phyloP scores from a whole-genome alignment of 768 basidiomycete genomes.

The Psilocybe cubensis region DNA sequence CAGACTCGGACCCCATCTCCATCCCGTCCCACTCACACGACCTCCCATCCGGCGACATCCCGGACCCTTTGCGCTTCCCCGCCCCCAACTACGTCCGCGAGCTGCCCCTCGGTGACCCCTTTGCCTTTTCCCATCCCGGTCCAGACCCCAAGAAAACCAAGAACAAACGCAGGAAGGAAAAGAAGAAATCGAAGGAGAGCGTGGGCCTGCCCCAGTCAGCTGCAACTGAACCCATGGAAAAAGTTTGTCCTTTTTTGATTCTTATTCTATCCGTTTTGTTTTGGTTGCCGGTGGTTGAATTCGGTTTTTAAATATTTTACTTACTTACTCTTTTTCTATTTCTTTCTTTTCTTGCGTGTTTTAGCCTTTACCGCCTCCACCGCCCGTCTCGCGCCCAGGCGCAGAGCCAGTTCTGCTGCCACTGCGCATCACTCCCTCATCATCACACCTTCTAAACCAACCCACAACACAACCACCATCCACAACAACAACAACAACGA shows the following conservation, averaged over 20 bases:
- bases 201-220: not conserved
- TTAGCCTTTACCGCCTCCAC: not conserved
- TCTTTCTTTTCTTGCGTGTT: not conserved
- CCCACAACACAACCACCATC: too few relatives aligned
- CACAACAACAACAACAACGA: too few relatives aligned
- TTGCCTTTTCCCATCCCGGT: not conserved
- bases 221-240: not conserved
- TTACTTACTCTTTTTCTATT: not conserved
- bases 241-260: not conserved
- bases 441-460: too few relatives aligned
- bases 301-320: not conserved
- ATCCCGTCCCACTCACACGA: too few relatives aligned
- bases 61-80: not conserved
- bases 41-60: too few relatives aligned
- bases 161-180: not conserved
- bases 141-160: not conserved
- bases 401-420: not conserved
- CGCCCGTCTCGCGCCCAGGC: not conserved
- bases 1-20: too few relatives aligned
- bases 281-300: not conserved
- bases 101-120: not conserved
- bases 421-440: too few relatives aligned
- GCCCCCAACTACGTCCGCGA: constrained; percentile 2
- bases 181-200: not conserved
- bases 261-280: not conserved